Evolutionary conservation across 257 asterid species (phyloP), one percentile per base, ranked within the genome.

Genomic region (Solanum chiquidenum): DNA sequence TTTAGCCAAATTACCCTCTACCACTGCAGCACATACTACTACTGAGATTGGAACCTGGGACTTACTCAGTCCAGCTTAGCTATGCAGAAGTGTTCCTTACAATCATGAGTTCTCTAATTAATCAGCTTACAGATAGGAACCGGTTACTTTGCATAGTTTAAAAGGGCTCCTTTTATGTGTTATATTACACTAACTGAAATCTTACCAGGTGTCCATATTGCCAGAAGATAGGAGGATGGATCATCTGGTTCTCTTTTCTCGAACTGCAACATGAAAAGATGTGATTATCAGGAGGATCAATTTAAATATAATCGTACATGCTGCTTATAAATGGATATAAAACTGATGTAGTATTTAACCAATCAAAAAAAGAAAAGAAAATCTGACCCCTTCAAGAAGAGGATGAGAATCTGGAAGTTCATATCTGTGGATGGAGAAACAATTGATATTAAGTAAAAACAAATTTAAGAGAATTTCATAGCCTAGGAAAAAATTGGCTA

Each of bases 171-270:
- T 49, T n/a, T 52, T 52, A 9, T 82, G 31, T 31, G 35, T 20
- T 82, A 31, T 31, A 82, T 82, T 49, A 20, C 68, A 29, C 10
- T 82, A 29, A 6, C 40, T n/a, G 83, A 76, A 85, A 76, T 31
- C 86, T 88, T 95, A 95, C 99, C 99, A 89, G 99, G 99, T 90
- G 98, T 94, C 99, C 99, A 97, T 87, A 97, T 97, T 35, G 99
- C 99, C 49, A 97, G 98, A 87, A 97, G 97, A 93, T 97, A 97
- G 5, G 98, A 94, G 87, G 91, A 88, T 73, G 99, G 99, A 90
- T 97, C 99, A 90, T 97, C 99, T 87, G 92, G 94, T 91, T 97
- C 98, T 93, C 99, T 93, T 88, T 90, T 92, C 68, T 96, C 98
- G 93, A 94, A 87, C 99, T 97, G 96, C 91, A 82, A 82, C 71